Evolutionary conservation across 495 filamentous ascomycete species (phyloP).

Genomic region (Penicillium canescens): DNA sequence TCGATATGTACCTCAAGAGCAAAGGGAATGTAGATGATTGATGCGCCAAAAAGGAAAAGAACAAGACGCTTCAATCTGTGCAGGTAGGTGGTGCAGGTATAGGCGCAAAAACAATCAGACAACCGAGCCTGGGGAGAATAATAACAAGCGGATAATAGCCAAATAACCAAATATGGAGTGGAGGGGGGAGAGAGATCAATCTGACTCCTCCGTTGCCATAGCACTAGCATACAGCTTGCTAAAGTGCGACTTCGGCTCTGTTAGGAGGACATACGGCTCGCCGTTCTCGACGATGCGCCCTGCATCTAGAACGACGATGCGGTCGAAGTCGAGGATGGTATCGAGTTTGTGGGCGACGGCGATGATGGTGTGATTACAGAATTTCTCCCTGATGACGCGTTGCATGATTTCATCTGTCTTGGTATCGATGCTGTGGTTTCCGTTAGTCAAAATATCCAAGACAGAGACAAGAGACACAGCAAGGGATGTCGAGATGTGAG

Average conservation of each 20-base stretch:
- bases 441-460: slow-evolving; percentile 2
- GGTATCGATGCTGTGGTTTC: slow-evolving; percentile 46
- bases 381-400: slow-evolving; percentile 57
- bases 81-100: background rate
- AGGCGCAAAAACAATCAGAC: slow-evolving; percentile 9
- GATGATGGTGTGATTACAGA: slow-evolving; percentile 58
- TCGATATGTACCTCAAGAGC: slow-evolving; percentile 25
- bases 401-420: slow-evolving; percentile 60
- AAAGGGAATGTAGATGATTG: slow-evolving; percentile 7
- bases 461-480: background rate
- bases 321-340: slow-evolving; percentile 56
- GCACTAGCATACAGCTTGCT: slow-evolving; percentile 32
- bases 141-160: background rate
- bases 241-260: slow-evolving; percentile 33
- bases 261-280: slow-evolving; percentile 36
- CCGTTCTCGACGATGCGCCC: slow-evolving; percentile 49
- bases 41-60: slow-evolving; percentile 4
- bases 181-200: slow-evolving; percentile 7
- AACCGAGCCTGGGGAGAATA: background rate
- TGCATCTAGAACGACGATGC: slow-evolving; percentile 46
- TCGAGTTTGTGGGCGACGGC: slow-evolving; percentile 65
- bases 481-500: background rate
- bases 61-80: slow-evolving; percentile 17
- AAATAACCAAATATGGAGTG: background rate
- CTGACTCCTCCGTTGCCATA: slow-evolving; percentile 21